phyloP scores from a whole-genome alignment of 1,139 yeast species.

The Geotrichum restrictum region DNA sequence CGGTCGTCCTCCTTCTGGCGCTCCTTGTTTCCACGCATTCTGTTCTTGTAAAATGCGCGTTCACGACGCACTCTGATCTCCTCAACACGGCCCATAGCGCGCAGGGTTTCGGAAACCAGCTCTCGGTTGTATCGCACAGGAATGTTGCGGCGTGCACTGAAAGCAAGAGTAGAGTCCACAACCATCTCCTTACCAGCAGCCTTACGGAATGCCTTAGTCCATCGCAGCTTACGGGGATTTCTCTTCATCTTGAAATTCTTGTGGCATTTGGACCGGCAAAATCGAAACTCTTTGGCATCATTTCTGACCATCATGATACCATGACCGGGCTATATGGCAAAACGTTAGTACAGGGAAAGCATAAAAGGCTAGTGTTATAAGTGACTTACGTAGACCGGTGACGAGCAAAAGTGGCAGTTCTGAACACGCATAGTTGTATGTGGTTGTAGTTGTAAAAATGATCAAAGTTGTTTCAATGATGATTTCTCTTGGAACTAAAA shows the following conservation, averaged over 20 bases:
- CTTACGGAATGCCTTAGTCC: conserved; percentile 99
- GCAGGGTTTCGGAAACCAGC: conserved; percentile 85
- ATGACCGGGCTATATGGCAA: conserved; percentile 64
- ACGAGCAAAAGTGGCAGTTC: conserved; percentile 94
- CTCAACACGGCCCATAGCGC: conserved; percentile 93
- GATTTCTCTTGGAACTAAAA: not conserved
- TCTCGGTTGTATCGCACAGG: conserved; percentile 98
- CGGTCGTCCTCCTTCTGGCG: conserved; percentile 79
- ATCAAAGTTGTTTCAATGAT: not conserved
- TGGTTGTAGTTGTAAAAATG: not conserved
- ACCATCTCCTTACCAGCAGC: conserved; percentile 99
- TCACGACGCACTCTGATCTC: conserved; percentile 96
- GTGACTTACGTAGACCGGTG: conserved; percentile 67
- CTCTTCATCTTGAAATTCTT: conserved; percentile 96
- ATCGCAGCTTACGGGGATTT: conserved; percentile 94
- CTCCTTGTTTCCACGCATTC: conserved; percentile 97
- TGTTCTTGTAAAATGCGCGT: conserved; percentile 96
- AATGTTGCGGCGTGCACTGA: conserved; percentile 94
- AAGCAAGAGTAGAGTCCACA: conserved; percentile 92
- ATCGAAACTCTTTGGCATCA: conserved; percentile 94
- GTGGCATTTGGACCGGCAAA: conserved; percentile 98
- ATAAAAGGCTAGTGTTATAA: not conserved
- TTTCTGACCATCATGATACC: conserved; percentile 98
- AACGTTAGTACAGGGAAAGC: not conserved
- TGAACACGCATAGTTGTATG: conserved; percentile 72